These are phyloP conservation scores for Lepidium aucheri DNA, from an alignment of 345 rosid genomes.

Conservation along the genomic window DNA sequence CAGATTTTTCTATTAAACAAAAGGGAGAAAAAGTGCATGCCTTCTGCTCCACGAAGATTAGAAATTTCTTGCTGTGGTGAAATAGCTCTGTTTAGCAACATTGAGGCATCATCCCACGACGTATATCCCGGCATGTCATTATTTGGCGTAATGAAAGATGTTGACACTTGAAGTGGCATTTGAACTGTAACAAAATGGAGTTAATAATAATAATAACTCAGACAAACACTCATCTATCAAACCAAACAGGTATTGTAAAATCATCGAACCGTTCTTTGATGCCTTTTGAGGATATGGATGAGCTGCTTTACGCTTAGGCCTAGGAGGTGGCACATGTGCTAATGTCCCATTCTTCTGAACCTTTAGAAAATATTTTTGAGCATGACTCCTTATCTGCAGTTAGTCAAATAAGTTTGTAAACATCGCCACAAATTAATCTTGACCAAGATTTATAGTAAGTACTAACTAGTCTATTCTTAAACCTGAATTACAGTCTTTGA, in stretches of 20 bases:
- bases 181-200: constrained; percentile 34
- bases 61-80: constrained; percentile 44
- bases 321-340: constrained; percentile 96
- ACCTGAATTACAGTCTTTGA: constrained; percentile 99
- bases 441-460: not conserved
- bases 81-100: constrained; percentile 40
- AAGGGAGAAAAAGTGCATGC: constrained; percentile 35
- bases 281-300: constrained; percentile 98
- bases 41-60: constrained; percentile 46
- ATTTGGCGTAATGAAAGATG: constrained; percentile 39
- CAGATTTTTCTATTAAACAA: too few species aligned
- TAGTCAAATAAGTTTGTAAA: not conserved
- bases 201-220: constrained; percentile 7
- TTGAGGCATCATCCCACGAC: constrained; percentile 61
- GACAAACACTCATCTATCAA: not conserved
- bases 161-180: constrained; percentile 48
- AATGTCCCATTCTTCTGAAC: constrained; percentile 87
- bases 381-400: constrained; percentile 90
- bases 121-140: constrained; percentile 41
- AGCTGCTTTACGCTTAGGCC: constrained; percentile 93
- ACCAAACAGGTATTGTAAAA: not conserved
- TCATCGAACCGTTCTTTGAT: constrained; percentile 57
- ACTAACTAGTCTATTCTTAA: constrained; percentile 8
- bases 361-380: constrained; percentile 94
- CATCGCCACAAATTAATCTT: not conserved